Evolutionary conservation across 2,329 filamentous ascomycete genomes (phyloP), one percentile per base, ranked within the genome.

Genomic region (Zymoseptoria ardabiliae): DNA sequence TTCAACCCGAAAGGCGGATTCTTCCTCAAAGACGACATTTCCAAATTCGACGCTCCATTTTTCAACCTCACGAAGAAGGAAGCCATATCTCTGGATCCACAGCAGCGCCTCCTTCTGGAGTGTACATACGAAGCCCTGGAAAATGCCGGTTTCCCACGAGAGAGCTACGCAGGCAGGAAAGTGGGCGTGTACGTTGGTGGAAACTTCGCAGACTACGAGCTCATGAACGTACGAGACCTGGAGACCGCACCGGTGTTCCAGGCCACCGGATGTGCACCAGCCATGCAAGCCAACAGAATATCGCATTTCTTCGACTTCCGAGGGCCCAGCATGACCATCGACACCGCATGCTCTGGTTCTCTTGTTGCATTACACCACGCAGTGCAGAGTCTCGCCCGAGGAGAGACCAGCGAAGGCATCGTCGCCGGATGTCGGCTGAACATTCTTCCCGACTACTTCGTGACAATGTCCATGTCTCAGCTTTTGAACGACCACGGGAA

Each of bases 31-130:
- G 55, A 64, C 19, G 61, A 68, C 45, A 22, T 63, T 49, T 41
- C 41, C 11, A 48, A 22, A 11, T 66, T 66, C 52, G 67, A 69
- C 41, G 58, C 62, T 7, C 41, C 56, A 3, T 68, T 68, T 53
- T 69, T 68, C 56, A 52, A 54, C n/a, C 57, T 69, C 21, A 54
- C 45, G 2, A 45, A 35, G 17, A 21, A 48, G 4, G 66, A 69
- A 52, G 66, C 62, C 4, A 50, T 48, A 9, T 54, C 55, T n/a
- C 61, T 66, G 49, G 67, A 68, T 56, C 67, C 67, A 2, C 63
- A 68, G 51, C 64, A 68, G 20, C 55, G 66, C 8, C 45, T 64
- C 4, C 19, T 63, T 2, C 55, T 69, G 1, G 64, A 68, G 50
- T 41, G 53, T 17, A 53, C 59, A 9, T 68, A 54, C 28, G 66